Conservation (phyloP, 2,329 filamentous ascomycete species). For the Hymenoscyphus occultus region DNA sequence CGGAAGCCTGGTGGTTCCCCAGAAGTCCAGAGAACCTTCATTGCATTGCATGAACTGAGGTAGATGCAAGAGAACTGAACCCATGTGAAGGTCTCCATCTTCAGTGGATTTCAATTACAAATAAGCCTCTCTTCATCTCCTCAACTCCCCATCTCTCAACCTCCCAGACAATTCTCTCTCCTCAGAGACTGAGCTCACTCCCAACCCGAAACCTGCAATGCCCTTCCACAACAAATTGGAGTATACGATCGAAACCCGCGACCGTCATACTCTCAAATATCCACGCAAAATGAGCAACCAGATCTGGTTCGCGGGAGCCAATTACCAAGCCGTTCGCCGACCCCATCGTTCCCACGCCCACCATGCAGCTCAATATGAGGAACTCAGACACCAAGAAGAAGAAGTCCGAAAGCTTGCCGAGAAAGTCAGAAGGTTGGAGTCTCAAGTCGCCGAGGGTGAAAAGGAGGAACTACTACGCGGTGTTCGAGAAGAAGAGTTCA, state of each 20-base stretch:
- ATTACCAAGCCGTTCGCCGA: background rate
- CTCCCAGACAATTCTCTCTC: background rate
- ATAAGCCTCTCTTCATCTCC: background rate
- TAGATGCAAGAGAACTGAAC: background rate
- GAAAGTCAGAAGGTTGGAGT: background rate
- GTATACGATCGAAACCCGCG: background rate
- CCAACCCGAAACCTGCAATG: background rate
- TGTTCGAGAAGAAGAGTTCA: background rate
- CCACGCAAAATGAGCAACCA: background rate
- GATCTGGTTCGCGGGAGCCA: no score
- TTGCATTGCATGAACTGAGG: background rate
- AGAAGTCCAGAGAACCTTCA: background rate
- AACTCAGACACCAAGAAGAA: background rate
- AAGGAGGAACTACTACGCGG: background rate
- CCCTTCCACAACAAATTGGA: background rate
- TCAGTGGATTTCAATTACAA: background rate
- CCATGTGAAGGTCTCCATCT: background rate
- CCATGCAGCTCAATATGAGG: no score
- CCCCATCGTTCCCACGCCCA: background rate
- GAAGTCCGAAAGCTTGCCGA: background rate
- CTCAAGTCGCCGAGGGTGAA: background rate
- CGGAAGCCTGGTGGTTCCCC: background rate
- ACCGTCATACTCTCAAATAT: background rate
- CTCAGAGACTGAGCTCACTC: background rate
- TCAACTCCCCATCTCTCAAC: background rate